Conservation (phyloP, 169 alveolate genomes). For the Plasmodium knowlesi region DNA sequence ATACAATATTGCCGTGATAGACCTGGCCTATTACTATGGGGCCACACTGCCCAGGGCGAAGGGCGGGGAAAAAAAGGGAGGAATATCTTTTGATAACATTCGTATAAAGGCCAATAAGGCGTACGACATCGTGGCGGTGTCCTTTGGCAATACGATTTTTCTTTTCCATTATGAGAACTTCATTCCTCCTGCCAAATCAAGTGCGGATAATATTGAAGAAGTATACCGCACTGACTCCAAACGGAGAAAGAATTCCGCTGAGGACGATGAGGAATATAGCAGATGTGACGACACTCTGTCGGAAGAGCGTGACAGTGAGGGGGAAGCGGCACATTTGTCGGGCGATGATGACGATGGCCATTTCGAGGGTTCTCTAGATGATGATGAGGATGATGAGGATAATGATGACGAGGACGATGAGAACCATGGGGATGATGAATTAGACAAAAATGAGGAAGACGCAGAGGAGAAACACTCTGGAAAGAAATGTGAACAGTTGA, state of each 20-base stretch:
- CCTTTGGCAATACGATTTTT: slow-evolving; percentile 5
- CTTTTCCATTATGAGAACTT: slow-evolving; percentile 53
- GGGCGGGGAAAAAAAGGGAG: background rate
- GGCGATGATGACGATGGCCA: background rate
- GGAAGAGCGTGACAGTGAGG: background rate
- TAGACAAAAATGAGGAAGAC: background rate
- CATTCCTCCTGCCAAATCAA: slow-evolving; percentile 29
- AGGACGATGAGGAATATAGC: background rate
- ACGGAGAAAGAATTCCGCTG: background rate
- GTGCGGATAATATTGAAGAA: slow-evolving; percentile 1
- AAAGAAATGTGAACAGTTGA: background rate
- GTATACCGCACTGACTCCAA: background rate
- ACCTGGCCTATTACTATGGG: slow-evolving; percentile 14
- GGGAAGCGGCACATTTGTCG: background rate
- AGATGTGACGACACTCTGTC: background rate
- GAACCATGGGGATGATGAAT: background rate
- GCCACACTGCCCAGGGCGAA: background rate
- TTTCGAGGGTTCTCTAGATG: background rate
- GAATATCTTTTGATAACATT: slow-evolving; percentile 1
- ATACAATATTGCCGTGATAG: slow-evolving; percentile 47
- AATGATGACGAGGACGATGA: background rate
- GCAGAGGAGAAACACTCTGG: background rate
- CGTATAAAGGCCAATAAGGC: slow-evolving; percentile 57
- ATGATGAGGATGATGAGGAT: slow-evolving; percentile 6
- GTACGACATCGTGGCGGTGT: slow-evolving; percentile 47